Conservation (phyloP, 257 asterid genomes). For the Scutellaria baicalensis region DNA sequence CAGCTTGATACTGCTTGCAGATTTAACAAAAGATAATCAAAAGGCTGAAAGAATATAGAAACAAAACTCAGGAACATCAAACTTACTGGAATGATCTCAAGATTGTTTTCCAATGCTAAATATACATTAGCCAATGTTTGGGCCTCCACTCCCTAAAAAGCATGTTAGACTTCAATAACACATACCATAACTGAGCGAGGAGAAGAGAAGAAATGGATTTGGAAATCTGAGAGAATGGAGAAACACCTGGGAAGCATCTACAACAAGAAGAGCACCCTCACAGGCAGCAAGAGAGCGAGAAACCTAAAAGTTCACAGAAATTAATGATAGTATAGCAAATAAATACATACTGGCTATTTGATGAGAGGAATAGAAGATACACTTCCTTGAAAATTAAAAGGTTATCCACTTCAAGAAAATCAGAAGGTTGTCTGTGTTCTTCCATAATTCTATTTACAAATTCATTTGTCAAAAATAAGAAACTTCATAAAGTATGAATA, state of each 20-base stretch:
- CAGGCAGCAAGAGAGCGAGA: constrained; percentile 99
- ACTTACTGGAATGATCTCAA: constrained; percentile 95
- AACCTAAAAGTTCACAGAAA: constrained; percentile 43
- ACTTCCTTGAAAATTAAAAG: not conserved
- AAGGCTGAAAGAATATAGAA: constrained; percentile 3
- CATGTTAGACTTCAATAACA: constrained; percentile 10
- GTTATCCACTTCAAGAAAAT: not conserved
- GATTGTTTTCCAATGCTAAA: constrained; percentile 97
- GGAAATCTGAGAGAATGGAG: not conserved
- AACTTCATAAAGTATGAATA: not conserved
- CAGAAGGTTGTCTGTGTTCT: not conserved
- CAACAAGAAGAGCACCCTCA: constrained; percentile 99
- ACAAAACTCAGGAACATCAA: not conserved
- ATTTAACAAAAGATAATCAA: not conserved
- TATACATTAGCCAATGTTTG: constrained; percentile 98
- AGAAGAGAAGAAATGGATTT: not conserved
- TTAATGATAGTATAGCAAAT: constrained; percentile 12
- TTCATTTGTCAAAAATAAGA: not conserved
- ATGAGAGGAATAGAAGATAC: not conserved
- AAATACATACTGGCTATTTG: not conserved
- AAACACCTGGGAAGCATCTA: constrained; percentile 95
- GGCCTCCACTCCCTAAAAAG: constrained; percentile 93
- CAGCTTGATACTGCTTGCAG: not conserved
- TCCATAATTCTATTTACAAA: not conserved
- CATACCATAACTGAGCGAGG: not conserved